Evolutionary conservation across 495 filamentous ascomycete genomes (phyloP).

Genomic region (Acidomyces sp.): DNA sequence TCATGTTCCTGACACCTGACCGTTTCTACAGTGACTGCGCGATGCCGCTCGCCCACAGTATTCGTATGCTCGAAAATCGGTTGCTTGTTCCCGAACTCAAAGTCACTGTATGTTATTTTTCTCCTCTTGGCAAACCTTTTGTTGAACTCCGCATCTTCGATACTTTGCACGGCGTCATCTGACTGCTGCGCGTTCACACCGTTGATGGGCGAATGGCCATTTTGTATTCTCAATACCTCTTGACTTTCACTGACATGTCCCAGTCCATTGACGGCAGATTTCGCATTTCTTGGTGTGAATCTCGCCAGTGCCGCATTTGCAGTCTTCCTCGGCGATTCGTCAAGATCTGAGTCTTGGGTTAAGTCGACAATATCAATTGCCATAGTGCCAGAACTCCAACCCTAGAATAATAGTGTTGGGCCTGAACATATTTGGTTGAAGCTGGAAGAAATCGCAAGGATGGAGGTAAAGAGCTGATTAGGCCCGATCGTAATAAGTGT

Average conservation of each 20-base stretch:
- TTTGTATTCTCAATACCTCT: not conserved
- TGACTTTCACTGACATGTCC: not conserved
- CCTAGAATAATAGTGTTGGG: no score
- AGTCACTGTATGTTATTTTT: not conserved
- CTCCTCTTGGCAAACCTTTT: not conserved
- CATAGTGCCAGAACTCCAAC: no score
- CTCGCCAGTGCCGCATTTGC: constrained; percentile 2
- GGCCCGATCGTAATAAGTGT: no score
- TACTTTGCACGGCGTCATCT: not conserved
- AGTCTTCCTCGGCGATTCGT: constrained; percentile 6
- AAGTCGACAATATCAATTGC: not conserved
- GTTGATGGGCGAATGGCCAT: not conserved
- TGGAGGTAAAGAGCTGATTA: no score
- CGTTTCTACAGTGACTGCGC: no score
- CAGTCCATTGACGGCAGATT: not conserved
- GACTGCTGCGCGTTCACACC: no score
- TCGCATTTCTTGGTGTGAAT: constrained; percentile 3
- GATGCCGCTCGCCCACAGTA: no score
- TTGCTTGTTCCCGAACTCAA: no score
- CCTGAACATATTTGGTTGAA: no score
- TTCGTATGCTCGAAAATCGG: no score
- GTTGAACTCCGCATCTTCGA: not conserved
- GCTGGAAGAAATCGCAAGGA: no score
- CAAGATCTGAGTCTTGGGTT: not conserved
- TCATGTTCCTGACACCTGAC: no score